Base-by-base conservation (phyloP, 306 rosid genomes). In the Citrullus mucosospermus region DNA sequence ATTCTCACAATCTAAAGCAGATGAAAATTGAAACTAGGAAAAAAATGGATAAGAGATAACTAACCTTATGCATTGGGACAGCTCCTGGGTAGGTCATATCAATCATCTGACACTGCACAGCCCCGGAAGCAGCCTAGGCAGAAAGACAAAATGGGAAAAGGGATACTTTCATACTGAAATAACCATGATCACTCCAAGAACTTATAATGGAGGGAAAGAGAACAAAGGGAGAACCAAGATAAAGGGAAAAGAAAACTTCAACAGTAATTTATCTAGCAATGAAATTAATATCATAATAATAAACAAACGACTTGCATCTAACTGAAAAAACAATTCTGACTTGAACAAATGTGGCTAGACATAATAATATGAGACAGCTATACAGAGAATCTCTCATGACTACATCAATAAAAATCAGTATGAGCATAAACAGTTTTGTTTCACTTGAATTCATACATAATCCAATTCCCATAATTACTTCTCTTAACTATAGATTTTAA, bases 51-150 rank as follows among this genome's bases (percentile, higher is more conserved):
- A 61, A 18, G 30, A 77, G 15, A 14, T 57, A 25, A 88, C 96
- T 67, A n/a, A 92, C 98, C 93, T 92, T 94, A 88, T 94, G 97
- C 97, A 94, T 94, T 82, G 98, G 98, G 85, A 94, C 98, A 78
- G 82, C 91, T 72, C 97, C 98, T 2, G 90, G 94, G 84, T 88
- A 87, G 8, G 98, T 89, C 88, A 89, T 88, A 75, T 94, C 97
- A 85, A 94, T 89, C 90, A 92, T 89, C 84, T 94, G 98, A 81
- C 98, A 94, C 84, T 94, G 98, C 78, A 94, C 97, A 78, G 93
- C 97, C 74, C 98, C 98, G n/a, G 98, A 90, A 75, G 97, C 95
- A 77, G 97, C 98, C 98, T 94, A 80, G 28, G 36, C 84, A 89
- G 76, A 70, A 83, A 43, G 20, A 83, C 36, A 69, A 58, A 76